Evolutionary conservation across 2,329 filamentous ascomycete genomes (phyloP), one percentile per base, ranked within the genome.

Genomic region (Ophiocordyceps camponoti-rufipedis): DNA sequence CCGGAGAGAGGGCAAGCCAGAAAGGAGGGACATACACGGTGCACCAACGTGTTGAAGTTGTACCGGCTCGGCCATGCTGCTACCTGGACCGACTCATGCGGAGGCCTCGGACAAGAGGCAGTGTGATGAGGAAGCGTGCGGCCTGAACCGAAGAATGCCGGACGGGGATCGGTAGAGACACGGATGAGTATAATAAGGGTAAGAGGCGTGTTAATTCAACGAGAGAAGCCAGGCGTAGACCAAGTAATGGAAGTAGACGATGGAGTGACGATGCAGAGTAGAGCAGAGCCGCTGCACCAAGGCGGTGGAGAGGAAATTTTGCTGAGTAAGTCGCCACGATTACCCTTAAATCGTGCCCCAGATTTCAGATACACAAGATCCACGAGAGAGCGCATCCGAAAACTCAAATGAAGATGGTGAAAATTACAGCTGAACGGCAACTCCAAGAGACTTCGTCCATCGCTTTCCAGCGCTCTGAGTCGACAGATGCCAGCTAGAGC

Each of bases 331-430:
- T 53, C 55, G 48, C 46, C 46, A 45, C 31, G 6, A 52, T 50
- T 63, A 61, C 61, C 61, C 59, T 64, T 61, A 62, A 60, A 60
- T 59, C 58, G 53, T 62, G 61, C 60, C 61, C 61, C 61, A 56
- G 56, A 58, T 56, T 53, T 58, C 54, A 53, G 62, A 65, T 65
- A 64, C 62, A 65, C 62, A 65, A 63, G 44, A 47, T 49, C 51
- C 58, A 61, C 55, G 54, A 49, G 40, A 23, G 44, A 40, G 9
- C 19, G 19, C n/a, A 12, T 29, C 16, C 16, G 38, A 50, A 53
- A 49, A 45, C 41, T 33, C 49, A 47, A 49, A 45, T 44, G 11
- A 23, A 35, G 43, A 39, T 18, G 18, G 10, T n/a, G 7, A 39
- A 39, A 39, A 9, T 18, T 16, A 9, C 6, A 16, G 33, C 14